Evolutionary conservation across 257 asterid species (phyloP).

Genomic region (Solanum bulbocastanum): DNA sequence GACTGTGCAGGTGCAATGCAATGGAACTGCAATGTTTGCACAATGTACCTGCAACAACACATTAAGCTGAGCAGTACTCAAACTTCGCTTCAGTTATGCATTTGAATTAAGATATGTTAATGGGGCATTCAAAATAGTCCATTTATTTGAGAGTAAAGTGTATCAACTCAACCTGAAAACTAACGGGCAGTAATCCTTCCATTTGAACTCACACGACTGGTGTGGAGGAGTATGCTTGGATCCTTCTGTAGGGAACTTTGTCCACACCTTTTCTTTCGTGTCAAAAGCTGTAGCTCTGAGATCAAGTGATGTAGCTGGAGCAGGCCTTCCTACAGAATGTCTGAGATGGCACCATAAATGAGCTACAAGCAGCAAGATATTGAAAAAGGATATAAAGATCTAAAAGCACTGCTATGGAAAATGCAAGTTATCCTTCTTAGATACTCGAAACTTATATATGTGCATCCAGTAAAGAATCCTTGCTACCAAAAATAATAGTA

Average conservation of each 20-base stretch:
- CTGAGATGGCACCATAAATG: slow-evolving; percentile 33
- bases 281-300: slow-evolving; percentile 59
- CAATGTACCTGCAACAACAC: neutral
- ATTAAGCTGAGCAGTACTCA: neutral
- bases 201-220: slow-evolving; percentile 76
- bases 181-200: slow-evolving; percentile 91
- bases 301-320: slow-evolving; percentile 59
- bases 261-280: slow-evolving; percentile 71
- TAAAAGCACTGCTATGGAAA: neutral
- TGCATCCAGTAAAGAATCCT: neutral
- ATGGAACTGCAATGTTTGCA: neutral
- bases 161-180: slow-evolving; percentile 69
- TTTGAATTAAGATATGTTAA: neutral
- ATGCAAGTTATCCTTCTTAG: neutral
- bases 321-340: slow-evolving; percentile 86
- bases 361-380: slow-evolving; percentile 7
- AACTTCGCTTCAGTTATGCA: neutral
- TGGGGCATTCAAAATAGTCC: neutral
- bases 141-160: neutral
- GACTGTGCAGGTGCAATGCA: neutral
- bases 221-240: slow-evolving; percentile 92
- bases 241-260: slow-evolving; percentile 76
- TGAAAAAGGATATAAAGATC: neutral
- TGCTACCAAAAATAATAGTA: neutral
- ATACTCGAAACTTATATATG: neutral